Evolutionary conservation across 768 basidiomycete species (phyloP), one percentile per base, ranked within the genome.

Genomic region (Neoboletus magnificus): DNA sequence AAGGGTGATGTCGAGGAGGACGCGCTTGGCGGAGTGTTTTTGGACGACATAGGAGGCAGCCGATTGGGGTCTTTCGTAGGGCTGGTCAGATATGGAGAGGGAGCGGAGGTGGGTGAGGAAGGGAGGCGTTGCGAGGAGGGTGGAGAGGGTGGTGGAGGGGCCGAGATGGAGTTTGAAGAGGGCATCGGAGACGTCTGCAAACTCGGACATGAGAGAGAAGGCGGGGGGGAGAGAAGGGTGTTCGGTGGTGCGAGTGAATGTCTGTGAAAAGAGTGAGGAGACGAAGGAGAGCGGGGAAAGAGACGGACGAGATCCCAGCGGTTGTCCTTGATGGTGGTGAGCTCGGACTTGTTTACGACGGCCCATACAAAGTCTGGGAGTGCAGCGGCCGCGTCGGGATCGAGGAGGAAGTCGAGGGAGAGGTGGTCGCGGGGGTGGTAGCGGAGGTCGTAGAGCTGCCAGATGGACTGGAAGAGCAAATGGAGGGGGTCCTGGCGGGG

Each of bases 1-100:
- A 20, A 82, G 73, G 32, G 68, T 66, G 47, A 95, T 73, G 40
- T 80, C 82, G 49, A 97, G 78, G 49, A 91, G 79, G 64, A 96
- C 77, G 62, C 87, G 91, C 65, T 92, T 90, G 62, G 83, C 78
- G 57, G 81, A 80, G 23, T 50, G 59, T 39, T 54, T 69, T 20
- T 59, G 62, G 41, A 82, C 71, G 46, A 76, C 71, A 37, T 82
- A 69, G 5, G 80, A 64, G 41, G 85, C 55, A 1, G 83, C 80
- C 3, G 73, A 68, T 1, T 64, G 56, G 1, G 94, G 94, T 52
- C 89, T 84, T 23, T 79, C 77, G 50, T 85, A 77, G 9, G 93
- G 91, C 65, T 93, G 90, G 75, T 97, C 94, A 25, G 93, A 92
- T 51, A 92, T 89, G 45, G 92, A 85, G 61, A 96, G 80, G 36